Evolutionary conservation across 75 land plant genomes (phyloP).

Genomic region (Adiantum capillusveneris): DNA sequence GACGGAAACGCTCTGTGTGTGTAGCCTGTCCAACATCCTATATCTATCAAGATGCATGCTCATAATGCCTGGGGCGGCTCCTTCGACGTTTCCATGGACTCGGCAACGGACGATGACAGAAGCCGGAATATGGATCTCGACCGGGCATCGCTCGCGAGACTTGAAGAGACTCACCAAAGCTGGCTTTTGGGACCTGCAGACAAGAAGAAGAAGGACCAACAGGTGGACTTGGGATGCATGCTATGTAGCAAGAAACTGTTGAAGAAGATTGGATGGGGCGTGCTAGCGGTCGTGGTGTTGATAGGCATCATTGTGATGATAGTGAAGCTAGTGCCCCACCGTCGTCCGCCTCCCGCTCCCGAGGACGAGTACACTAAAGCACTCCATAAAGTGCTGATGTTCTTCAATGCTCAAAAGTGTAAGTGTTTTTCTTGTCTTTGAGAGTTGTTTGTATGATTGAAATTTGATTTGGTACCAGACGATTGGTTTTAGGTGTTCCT

Average conservation of each 20-base stretch:
- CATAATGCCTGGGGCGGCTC: slow-evolving; percentile 95
- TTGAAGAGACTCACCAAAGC: slow-evolving; percentile 99
- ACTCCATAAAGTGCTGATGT: slow-evolving; percentile 80
- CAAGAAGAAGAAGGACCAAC: slow-evolving; percentile 71
- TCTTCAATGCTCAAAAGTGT: slow-evolving; percentile 98
- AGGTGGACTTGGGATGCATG: slow-evolving; percentile 91
- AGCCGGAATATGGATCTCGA: slow-evolving; percentile 81
- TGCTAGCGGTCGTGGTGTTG: slow-evolving; percentile 43
- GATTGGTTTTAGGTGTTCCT: no score
- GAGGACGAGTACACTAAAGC: slow-evolving; percentile 91
- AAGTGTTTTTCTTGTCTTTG: no score
- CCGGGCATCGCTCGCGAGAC: slow-evolving; percentile 64
- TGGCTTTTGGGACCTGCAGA: slow-evolving; percentile 82
- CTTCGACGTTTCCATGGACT: slow-evolving; percentile 57
- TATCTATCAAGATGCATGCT: slow-evolving; percentile 54
- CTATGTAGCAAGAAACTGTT: slow-evolving; percentile 72
- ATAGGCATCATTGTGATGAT: slow-evolving; percentile 71
- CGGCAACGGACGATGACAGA: slow-evolving; percentile 78
- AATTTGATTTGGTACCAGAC: no score
- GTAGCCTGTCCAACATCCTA: no score
- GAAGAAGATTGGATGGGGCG: slow-evolving; percentile 46
- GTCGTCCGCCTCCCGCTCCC: slow-evolving; percentile 50
- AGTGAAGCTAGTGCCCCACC: slow-evolving; percentile 72
- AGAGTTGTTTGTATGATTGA: no score
- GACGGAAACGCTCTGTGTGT: no score